A percentile compares a stretch with the other conserved stretches of the same genome.
Conservation (phyloP, 1,284 basidiomycete genomes). For the Omphalotus olearius region DNA sequence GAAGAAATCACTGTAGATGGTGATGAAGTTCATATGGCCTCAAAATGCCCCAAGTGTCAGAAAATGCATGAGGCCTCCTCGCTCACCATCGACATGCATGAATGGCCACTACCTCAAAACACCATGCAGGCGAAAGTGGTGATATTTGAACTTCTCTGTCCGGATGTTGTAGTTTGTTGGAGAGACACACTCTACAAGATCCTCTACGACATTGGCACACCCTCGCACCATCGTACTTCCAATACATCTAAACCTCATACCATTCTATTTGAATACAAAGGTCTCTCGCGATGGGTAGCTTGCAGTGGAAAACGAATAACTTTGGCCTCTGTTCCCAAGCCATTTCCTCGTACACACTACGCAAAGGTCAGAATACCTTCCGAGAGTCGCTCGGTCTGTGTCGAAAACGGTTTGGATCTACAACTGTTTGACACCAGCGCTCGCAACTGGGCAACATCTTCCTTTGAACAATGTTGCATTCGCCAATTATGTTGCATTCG, state of each 20-base stretch:
- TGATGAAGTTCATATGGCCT: too few species aligned
- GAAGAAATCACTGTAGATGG: too few species aligned
- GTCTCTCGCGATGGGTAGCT: not conserved
- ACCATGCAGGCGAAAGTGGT: constrained; percentile 22
- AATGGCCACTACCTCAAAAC: constrained; percentile 44
- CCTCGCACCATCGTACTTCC: constrained; percentile 3
- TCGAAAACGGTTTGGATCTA: constrained; percentile 32
- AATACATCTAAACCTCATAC: constrained; percentile 1
- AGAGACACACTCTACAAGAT: constrained; percentile 36
- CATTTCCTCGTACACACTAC: constrained; percentile 37
- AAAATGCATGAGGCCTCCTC: too few species aligned
- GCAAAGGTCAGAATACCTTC: constrained; percentile 18
- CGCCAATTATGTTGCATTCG: too few species aligned
- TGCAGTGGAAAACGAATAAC: constrained; percentile 21
- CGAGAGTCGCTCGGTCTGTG: constrained; percentile 19
- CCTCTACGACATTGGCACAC: constrained; percentile 28
- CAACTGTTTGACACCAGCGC: constrained; percentile 20
- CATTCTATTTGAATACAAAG: constrained; percentile 11
- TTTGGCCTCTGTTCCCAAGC: constrained; percentile 36
- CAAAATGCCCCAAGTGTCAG: too few species aligned
- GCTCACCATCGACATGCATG: constrained; percentile 31
- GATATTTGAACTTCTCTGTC: constrained; percentile 43
- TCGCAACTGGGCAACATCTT: constrained; percentile 9
- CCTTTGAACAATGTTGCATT: too few species aligned
- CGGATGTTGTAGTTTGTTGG: constrained; percentile 38